Conservation (phyloP, 768 basidiomycete species). For the Sporobolomyces phaffii region DNA sequence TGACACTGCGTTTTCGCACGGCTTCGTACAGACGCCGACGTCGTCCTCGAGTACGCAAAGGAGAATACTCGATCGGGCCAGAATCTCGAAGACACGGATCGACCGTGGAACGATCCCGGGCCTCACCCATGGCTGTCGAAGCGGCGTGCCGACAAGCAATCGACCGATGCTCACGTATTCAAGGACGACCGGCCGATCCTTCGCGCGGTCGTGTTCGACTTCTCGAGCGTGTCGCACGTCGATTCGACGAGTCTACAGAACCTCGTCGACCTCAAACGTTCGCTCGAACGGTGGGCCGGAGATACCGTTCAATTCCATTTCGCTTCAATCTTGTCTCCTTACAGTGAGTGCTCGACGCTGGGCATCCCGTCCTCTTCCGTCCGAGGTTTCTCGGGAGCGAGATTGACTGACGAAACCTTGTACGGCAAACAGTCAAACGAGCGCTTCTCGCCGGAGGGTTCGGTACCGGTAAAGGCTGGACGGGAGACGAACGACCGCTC, state of each 20-base stretch:
- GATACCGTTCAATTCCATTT: slow-evolving; percentile 78
- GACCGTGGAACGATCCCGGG: slow-evolving; percentile 68
- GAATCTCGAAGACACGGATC: slow-evolving; percentile 58
- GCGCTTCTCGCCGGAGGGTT: slow-evolving; percentile 85
- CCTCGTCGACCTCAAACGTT: slow-evolving; percentile 76
- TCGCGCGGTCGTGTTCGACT: slow-evolving; percentile 84
- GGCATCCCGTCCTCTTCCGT: background rate
- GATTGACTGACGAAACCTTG: no score
- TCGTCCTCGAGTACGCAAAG: slow-evolving; percentile 75
- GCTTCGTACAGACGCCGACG: slow-evolving; percentile 53
- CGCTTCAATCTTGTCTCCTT: slow-evolving; percentile 80
- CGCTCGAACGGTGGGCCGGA: slow-evolving; percentile 75
- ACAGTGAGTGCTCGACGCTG: slow-evolving; percentile 51
- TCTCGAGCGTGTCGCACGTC: slow-evolving; percentile 74
- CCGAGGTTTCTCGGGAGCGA: no score
- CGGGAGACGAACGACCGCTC: slow-evolving; percentile 48
- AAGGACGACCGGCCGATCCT: slow-evolving; percentile 53
- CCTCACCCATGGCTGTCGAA: slow-evolving; percentile 5
- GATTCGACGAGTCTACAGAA: slow-evolving; percentile 90
- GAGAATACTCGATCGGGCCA: slow-evolving; percentile 58
- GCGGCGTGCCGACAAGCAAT: background rate
- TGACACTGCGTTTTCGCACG: background rate
- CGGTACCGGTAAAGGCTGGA: slow-evolving; percentile 57
- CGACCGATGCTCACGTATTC: background rate
- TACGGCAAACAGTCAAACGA: slow-evolving; percentile 44